Evolutionary conservation across 257 asterid genomes (phyloP).

Genomic region (Fraxinus anomala): DNA sequence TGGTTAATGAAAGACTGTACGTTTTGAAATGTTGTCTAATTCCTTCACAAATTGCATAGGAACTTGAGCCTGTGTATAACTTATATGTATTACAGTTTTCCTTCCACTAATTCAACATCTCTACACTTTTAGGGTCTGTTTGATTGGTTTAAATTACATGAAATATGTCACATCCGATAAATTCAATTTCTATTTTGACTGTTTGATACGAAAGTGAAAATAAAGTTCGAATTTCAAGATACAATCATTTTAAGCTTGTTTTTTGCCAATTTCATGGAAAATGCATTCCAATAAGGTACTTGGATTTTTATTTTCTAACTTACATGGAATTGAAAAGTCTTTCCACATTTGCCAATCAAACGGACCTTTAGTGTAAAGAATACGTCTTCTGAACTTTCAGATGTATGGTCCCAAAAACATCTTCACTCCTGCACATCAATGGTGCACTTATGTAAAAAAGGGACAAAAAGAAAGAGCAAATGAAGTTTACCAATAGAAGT

Average conservation of each 20-base stretch:
- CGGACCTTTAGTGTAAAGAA: not conserved
- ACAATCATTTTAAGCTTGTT: too few species aligned
- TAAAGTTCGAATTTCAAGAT: too few species aligned
- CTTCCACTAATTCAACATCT: not conserved
- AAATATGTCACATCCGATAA: too few species aligned
- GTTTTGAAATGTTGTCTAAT: not conserved
- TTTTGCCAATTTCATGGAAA: too few species aligned
- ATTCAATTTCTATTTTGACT: too few species aligned
- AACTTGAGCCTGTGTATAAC: not conserved
- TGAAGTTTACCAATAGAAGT: not conserved
- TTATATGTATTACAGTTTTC: not conserved
- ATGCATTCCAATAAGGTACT: too few species aligned
- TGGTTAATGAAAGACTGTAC: not conserved
- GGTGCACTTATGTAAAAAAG: not conserved
- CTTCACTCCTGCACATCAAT: not conserved
- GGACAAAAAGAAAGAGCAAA: not conserved
- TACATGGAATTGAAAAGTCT: too few species aligned
- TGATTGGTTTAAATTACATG: too few species aligned
- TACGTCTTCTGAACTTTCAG: not conserved
- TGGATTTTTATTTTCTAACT: too few species aligned
- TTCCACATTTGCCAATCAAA: too few species aligned
- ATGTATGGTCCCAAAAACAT: not conserved
- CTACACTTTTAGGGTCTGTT: not conserved
- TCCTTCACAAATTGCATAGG: not conserved
- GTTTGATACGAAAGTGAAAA: too few species aligned